Percentiles rank a stretch among this genome's conserved stretches.
phyloP scores from a whole-genome alignment of 192 early-diverging fungal species.

The Phycomyces nitens region DNA sequence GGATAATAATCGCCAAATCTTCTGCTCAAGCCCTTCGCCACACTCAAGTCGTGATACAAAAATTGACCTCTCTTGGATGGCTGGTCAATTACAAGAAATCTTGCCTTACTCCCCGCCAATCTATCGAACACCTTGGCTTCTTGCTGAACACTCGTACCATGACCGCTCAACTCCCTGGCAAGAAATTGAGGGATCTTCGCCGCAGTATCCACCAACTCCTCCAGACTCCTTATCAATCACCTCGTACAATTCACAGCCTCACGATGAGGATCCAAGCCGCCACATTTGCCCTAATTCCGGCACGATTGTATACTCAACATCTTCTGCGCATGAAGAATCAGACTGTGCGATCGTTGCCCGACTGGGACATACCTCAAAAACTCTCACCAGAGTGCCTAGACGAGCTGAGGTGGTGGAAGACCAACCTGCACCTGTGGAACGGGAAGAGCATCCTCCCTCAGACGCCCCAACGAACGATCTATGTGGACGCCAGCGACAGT shows the following conservation, averaged over 20 bases:
- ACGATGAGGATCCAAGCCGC: no score
- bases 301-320: slow-evolving; percentile 20
- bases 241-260: no score
- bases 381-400: background rate
- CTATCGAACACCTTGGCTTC: slow-evolving; percentile 36
- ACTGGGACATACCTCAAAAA: slow-evolving; percentile 14
- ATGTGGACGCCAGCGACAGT: no score
- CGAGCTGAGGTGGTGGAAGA: background rate
- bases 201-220: slow-evolving; percentile 23
- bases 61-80: slow-evolving; percentile 19
- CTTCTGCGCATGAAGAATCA: slow-evolving; percentile 31
- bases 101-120: background rate
- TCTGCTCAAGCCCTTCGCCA: background rate
- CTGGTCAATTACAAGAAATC: slow-evolving; percentile 30
- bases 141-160: slow-evolving; percentile 21
- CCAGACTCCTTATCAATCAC: slow-evolving; percentile 1
- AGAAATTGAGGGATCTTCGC: slow-evolving; percentile 29
- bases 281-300: slow-evolving; percentile 28
- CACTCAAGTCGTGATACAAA: background rate
- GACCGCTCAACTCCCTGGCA: slow-evolving; percentile 22
- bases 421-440: slow-evolving; percentile 14
- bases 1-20: background rate
- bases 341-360: background rate
- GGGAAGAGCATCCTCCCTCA: slow-evolving; percentile 16
- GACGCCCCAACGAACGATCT: slow-evolving; percentile 9